A percentile compares a stretch with the other conserved stretches of the same genome.
These are phyloP conservation scores for Ilex aquifolium DNA, from an alignment of 257 asterid species.

Conservation along the genomic window DNA sequence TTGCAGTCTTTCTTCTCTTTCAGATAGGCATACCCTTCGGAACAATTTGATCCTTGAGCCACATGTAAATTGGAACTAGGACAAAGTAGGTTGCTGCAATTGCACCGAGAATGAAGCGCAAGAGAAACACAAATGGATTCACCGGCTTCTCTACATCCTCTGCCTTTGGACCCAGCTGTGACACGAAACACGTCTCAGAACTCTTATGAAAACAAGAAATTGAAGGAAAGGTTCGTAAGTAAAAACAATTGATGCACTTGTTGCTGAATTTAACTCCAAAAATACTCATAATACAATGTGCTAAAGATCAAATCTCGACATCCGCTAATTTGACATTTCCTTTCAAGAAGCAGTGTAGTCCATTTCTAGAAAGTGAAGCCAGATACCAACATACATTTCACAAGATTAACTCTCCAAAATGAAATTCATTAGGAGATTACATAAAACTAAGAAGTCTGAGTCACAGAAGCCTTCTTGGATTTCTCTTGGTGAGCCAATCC, in stretches of 20 bases:
- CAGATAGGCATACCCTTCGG: slow-evolving; percentile 36
- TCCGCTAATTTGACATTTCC: neutral
- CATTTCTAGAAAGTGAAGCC: neutral
- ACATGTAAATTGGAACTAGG: slow-evolving; percentile 40
- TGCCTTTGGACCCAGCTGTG: slow-evolving; percentile 39
- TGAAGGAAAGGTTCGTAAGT: neutral
- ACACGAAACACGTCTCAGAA: slow-evolving; percentile 2
- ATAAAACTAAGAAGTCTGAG: neutral
- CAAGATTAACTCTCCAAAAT: neutral
- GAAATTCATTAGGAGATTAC: neutral
- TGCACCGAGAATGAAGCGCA: slow-evolving; percentile 30
- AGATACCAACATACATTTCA: neutral
- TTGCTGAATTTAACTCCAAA: no score
- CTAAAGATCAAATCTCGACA: neutral
- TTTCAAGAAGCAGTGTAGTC: neutral
- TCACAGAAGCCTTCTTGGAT: no score
- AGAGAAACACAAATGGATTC: slow-evolving; percentile 26
- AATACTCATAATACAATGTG: no score
- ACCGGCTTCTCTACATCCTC: slow-evolving; percentile 38
- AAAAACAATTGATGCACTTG: neutral
- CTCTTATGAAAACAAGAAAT: neutral
- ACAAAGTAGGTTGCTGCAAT: slow-evolving; percentile 30
- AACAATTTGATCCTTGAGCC: slow-evolving; percentile 37
- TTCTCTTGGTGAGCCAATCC: no score
- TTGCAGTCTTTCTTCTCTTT: neutral